Percentiles rank a stretch among this genome's conserved stretches.
phyloP scores from a whole-genome alignment of 257 asterid genomes.

The Nicotiana tabacum region DNA sequence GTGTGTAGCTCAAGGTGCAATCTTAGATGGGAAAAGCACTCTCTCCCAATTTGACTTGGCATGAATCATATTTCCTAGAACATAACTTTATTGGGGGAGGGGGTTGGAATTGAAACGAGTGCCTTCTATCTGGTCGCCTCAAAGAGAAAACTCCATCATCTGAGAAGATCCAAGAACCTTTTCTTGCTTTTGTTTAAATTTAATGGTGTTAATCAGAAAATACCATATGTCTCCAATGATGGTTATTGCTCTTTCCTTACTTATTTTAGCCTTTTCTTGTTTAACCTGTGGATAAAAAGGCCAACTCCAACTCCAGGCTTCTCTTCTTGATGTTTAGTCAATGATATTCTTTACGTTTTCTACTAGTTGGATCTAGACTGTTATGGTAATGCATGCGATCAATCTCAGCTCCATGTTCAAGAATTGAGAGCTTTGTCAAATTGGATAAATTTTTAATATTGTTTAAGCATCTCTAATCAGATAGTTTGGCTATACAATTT shows the following conservation, averaged over 20 bases:
- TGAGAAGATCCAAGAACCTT: background rate
- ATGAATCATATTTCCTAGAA: background rate
- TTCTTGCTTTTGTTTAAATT: background rate
- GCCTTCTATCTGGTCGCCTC: too few species aligned
- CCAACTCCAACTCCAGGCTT: background rate
- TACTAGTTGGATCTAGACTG: background rate
- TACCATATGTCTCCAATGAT: background rate
- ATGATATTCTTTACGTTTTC: background rate
- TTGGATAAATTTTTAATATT: background rate
- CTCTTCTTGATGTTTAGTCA: background rate
- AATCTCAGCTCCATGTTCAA: background rate
- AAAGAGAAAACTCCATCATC: too few species aligned
- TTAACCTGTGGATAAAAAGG: too few species aligned
- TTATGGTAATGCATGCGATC: too few species aligned
- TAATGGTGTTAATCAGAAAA: background rate
- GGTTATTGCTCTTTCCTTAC: too few species aligned
- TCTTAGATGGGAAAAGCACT: background rate
- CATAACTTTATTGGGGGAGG: too few species aligned
- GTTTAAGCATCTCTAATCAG: background rate
- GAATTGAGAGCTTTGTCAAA: background rate
- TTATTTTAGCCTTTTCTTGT: too few species aligned
- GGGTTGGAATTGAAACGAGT: too few species aligned
- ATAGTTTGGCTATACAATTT: background rate
- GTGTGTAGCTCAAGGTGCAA: background rate
- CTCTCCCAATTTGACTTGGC: background rate